A percentile compares a stretch with the other conserved stretches of the same genome.
These are phyloP conservation scores for Penicillium lividum DNA, from an alignment of 495 filamentous ascomycete species.

Conservation along the genomic window DNA sequence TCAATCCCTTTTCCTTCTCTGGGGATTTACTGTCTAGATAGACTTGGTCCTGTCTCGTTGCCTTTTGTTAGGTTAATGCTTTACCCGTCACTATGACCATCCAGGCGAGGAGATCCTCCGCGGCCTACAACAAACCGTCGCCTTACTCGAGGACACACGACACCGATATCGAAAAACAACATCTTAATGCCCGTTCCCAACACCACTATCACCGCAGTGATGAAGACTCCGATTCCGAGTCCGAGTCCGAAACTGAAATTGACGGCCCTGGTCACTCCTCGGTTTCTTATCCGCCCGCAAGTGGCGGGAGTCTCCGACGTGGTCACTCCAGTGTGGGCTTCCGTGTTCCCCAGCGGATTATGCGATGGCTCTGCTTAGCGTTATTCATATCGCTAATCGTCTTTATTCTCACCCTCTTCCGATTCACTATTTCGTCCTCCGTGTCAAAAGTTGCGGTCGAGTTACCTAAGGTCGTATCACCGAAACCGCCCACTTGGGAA, in stretches of 20 bases:
- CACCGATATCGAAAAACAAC: constrained; percentile 42
- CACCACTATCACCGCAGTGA: constrained; percentile 29
- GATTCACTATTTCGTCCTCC: constrained; percentile 64
- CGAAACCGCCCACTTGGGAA: constrained; percentile 74
- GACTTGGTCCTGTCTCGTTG: neutral
- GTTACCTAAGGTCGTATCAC: constrained; percentile 47
- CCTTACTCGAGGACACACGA: constrained; percentile 25
- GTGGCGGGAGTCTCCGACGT: constrained; percentile 44
- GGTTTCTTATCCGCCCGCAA: constrained; percentile 57
- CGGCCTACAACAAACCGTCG: constrained; percentile 32
- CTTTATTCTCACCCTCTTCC: constrained; percentile 70
- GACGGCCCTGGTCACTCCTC: constrained; percentile 28
- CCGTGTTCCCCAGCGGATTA: constrained; percentile 60
- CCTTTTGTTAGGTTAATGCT: constrained; percentile 16
- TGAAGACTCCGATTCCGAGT: constrained; percentile 32
- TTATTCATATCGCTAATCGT: constrained; percentile 67
- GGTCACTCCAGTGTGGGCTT: constrained; percentile 42
- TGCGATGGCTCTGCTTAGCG: constrained; percentile 70
- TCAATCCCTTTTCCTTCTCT: constrained; percentile 7
- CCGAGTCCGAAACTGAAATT: constrained; percentile 28
- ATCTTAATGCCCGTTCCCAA: constrained; percentile 21
- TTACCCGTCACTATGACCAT: constrained; percentile 36
- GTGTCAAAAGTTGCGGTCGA: constrained; percentile 60
- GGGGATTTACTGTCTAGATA: neutral
- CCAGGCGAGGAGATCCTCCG: constrained; percentile 38